Base-by-base conservation (phyloP, 2,329 filamentous ascomycete species). In the Hansfordia pulvinata region DNA sequence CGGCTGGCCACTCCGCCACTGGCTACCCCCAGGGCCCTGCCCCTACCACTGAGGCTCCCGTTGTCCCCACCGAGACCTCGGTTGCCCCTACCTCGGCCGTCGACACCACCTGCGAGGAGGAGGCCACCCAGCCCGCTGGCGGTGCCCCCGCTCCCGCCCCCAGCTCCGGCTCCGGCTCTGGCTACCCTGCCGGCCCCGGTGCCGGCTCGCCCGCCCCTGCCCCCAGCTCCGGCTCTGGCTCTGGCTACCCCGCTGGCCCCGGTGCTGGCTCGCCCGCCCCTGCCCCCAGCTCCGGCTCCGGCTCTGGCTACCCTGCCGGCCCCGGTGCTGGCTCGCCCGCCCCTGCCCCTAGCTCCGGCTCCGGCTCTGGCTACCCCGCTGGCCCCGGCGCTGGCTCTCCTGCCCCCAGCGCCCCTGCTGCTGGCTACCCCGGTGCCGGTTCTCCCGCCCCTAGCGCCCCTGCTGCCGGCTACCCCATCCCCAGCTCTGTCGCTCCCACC, bases 21-120 rank as follows among this genome's bases (percentile, higher is more conserved):
- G 38, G n/a, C n/a, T n/a, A n/a, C n/a, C n/a, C n/a, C n/a, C n/a
- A n/a, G n/a, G n/a, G n/a, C n/a, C n/a, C n/a, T n/a, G n/a, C n/a
- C n/a, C n/a, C n/a, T n/a, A n/a, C n/a, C n/a, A n/a, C n/a, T n/a
- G n/a, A n/a, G n/a, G n/a, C n/a, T n/a, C n/a, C n/a, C n/a, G n/a
- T 39, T 28, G 45, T 54, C 34, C 39, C 47, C 36, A 54, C 51
- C 35, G 42, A 53, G 36, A 52, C 20, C 20, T 12, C 20, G 6
- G 20, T 22, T 22, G 20, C n/a, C 21, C 5, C 6, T 14, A 23
- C 47, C 39, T 38, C 54, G 31, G 37, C 54, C 27, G 45, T 61
- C 30, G 42, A 55, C 36, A 62, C 62, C 42, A 64, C 65, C 33
- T 20, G 29, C 25, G 54, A 47, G 32, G 40, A 49, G 31, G 31